Evolutionary conservation across 1,284 basidiomycete species (phyloP), one percentile per base, ranked within the genome.

Genomic region (Fistulinella cinereoalba): DNA sequence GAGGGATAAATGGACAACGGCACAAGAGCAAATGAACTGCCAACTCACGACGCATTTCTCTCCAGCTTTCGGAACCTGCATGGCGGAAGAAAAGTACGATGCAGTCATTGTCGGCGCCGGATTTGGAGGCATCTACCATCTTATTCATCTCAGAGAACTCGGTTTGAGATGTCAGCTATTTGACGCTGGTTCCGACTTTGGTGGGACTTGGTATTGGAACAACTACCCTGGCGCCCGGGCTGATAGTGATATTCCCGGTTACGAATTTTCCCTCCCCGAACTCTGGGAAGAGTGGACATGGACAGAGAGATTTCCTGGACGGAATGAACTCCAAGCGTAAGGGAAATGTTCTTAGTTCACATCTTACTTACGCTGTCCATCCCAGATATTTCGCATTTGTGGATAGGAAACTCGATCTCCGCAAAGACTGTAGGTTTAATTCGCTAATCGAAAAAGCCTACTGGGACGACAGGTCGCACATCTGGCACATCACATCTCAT

Each of bases 201-300:
- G 56, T 15, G 56, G 56, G 0, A 46, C 42, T 3, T 57, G 55
- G 56, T 49, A 49, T 24, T 55, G 54, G 54, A 56, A 56, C 21
- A 57, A 21, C 12, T 56, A 56, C 27, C 55, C 55, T 11, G 51
- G 55, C 1, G 55, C 57, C 7, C 56, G 56, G 5, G 43, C 48
- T 3, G 58, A 57, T 18, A 57, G 38, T 10, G 39, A 49, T 7
- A 40, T 57, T 15, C 55, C 57, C 5, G 3, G 5, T 8, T 60
- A 60, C 25, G 56, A 60, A 11, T 54, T 55, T 18, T 43, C 57
- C 0, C 36, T 24, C 10, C 52, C 46, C 2, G 52, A 57, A 6
- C 46, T 57, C 8, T 60, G 57, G 56, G 40, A 44, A 18, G 47
- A 10, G 3, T 57, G 57, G 57, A 42, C 45, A 3, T 57, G 57